Base-by-base conservation (phyloP, 2,329 filamentous ascomycete genomes). In the Colletotrichum ledebouriae region DNA sequence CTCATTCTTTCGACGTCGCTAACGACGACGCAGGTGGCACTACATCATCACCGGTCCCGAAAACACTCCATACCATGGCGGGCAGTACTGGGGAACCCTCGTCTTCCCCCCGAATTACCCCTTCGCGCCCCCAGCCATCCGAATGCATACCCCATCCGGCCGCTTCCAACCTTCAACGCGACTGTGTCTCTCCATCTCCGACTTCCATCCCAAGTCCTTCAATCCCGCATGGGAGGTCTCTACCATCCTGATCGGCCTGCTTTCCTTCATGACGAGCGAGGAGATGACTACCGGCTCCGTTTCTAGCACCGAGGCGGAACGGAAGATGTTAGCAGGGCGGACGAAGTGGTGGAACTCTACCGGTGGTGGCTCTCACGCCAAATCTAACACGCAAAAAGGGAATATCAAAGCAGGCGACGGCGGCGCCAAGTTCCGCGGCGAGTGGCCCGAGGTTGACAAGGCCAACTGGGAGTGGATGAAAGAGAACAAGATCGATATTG, bases 161-260 rank as follows among this genome's bases (percentile, higher is more conserved):
- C 93, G 96, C 76, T 99, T 99, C 82, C 94, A 97, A 78, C 94
- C 94, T 2, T 96, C 92, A 2, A 94, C 94, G 13, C 89, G 96
- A 57, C 89, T 99, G 22, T 99, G 96, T 76, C 90, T 99, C 55
- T 97, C 93, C 76, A 99, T 99, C 75, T 95, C 91, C 74, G 96
- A 99, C 78, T 99, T 98, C 81, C 96, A 99, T 78, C 96, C 96
- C 4, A 97, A 97, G 79, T 95, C 92, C 33, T 99, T 98, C 85
- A 99, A 99, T 78, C 96, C 96, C 2, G 94, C 96, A 1, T 99
- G 96, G 96, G 95, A 97, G 76, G 96, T 99, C 7, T 95, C 92
- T 62, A 99, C 96, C 0, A 99, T 99, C 72, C 84, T 99, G 15
- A 97, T 97, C 63, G 96, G 96, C 10, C 87, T 99, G 33, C 84